Evolutionary conservation across 306 rosid species (phyloP).

Genomic region (Cicer arietinum): DNA sequence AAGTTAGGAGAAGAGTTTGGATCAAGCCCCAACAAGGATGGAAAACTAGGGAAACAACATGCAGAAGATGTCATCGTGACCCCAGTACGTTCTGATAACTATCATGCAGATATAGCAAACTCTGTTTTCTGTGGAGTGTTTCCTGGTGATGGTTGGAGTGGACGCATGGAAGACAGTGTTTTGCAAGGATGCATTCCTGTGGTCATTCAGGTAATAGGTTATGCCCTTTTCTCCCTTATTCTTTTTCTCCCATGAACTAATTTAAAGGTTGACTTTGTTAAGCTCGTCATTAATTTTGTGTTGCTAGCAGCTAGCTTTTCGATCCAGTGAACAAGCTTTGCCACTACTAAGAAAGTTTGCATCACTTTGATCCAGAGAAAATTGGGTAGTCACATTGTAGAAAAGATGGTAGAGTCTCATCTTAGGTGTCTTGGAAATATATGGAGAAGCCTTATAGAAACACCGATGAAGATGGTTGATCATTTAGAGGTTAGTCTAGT

Average conservation of each 20-base stretch:
- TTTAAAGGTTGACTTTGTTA: conserved; percentile 12
- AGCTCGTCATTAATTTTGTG: conserved; percentile 5
- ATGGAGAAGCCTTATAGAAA: not conserved
- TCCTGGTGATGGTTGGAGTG: conserved; percentile 98
- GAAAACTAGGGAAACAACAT: conserved; percentile 82
- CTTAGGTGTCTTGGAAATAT: not conserved
- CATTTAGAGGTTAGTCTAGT: not conserved
- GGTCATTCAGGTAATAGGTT: conserved; percentile 70
- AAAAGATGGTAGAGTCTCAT: not conserved
- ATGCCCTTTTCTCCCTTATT: not conserved
- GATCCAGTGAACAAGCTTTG: conserved; percentile 14
- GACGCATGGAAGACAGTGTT: conserved; percentile 91
- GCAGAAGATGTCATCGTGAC: conserved; percentile 77
- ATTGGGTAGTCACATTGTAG: not conserved
- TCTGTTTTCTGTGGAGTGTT: conserved; percentile 88
- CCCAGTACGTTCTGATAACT: conserved; percentile 62
- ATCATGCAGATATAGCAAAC: conserved; percentile 71
- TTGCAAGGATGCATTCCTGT: conserved; percentile 96
- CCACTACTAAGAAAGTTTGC: conserved; percentile 10
- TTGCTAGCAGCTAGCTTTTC: conserved; percentile 23
- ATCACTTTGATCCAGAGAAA: not conserved
- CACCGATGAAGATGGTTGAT: not conserved
- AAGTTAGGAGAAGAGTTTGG: conserved; percentile 84
- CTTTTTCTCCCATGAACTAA: not conserved
- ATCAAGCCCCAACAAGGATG: conserved; percentile 77